Percentiles rank a stretch among this genome's conserved stretches.
These are phyloP conservation scores for Morella rubra DNA, from an alignment of 306 rosid genomes.

Conservation along the genomic window DNA sequence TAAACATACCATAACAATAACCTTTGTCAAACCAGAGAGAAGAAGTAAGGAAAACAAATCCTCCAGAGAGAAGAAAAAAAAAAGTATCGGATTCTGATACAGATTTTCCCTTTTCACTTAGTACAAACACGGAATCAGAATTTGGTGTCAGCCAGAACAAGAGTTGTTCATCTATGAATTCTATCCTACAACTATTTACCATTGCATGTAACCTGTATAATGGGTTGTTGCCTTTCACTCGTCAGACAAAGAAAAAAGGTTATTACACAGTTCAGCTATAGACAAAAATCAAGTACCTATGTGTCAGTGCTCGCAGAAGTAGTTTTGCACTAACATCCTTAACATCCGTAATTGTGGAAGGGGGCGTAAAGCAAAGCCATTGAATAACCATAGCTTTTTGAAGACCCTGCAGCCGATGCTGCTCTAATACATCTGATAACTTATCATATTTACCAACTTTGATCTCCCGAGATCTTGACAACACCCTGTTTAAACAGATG, in stretches of 20 bases:
- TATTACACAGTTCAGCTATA: not conserved
- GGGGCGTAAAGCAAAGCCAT: conserved; percentile 99
- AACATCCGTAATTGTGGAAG: conserved; percentile 75
- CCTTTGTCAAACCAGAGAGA: not conserved
- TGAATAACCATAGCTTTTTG: conserved; percentile 90
- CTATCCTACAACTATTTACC: not conserved
- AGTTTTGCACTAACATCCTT: conserved; percentile 68
- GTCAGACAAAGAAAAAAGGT: not conserved
- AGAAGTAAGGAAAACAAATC: not conserved
- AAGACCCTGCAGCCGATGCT: conserved; percentile 89
- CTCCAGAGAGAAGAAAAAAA: not conserved
- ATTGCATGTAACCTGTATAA: not conserved
- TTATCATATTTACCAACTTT: conserved; percentile 63
- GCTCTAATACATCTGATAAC: conserved; percentile 77
- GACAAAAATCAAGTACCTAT: conserved; percentile 53
- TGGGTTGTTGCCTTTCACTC: not conserved
- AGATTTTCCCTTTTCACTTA: not conserved
- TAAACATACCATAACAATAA: not conserved
- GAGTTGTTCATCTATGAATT: not conserved
- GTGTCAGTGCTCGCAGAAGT: conserved; percentile 74
- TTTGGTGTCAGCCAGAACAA: not conserved
- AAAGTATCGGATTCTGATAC: not conserved
- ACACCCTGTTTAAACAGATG: conserved; percentile 60
- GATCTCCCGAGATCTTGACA: conserved; percentile 87
- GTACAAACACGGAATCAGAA: conserved; percentile 22